Base-by-base conservation (phyloP, 2,329 filamentous ascomycete species). In the Parastagonospora nodorum region DNA sequence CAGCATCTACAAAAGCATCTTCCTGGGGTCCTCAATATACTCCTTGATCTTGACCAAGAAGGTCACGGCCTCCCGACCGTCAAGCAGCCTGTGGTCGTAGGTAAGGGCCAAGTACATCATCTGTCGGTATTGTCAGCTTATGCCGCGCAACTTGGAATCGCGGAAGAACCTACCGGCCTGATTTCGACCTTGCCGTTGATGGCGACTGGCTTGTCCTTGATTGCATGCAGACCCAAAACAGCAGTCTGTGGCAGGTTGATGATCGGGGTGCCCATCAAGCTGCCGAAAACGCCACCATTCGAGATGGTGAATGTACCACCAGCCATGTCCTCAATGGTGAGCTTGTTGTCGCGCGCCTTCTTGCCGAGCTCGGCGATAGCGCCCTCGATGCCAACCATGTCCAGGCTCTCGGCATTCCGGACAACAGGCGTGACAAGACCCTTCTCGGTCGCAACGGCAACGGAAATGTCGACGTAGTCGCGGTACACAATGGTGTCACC, bases 31-130 rank as follows among this genome's bases (percentile, higher is more conserved):
- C 80, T 97, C 93, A 64, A 97, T 96, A 73, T 89, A 96, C 75
- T 97, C 90, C 85, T 97, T 97, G 69, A 99, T 76, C 84, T 96
- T 96, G 55, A 97, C 88, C 63, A 97, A 81, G 83, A 97, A 97
- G 56, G 93, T 94, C 35, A 96, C 92, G 40, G 93, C 94, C 79
- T 97, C 93, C 72, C 93, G 86, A 43, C 94, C 94, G 74, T 97
- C 94, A 19, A 99, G 82, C 42, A 99, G 85, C 72, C 94, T 89
- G 79, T 99, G 94, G 74, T 99, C 94, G 72, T 99, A 99, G 11
- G 94, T 99, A 53, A 99, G 83, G 36, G 94, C 94, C 59, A 99
- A 84, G 76, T 96, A 97, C 94, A 99, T 99, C 92, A 99, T 97
- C 78, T 84, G 55, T 27, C 8, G 2, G 5, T 29, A 24, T 27